A percentile compares a stretch with the other conserved stretches of the same genome.
Evolutionary conservation across 2,329 filamentous ascomycete species (phyloP).

Genomic region (Hypoxylon sp.): DNA sequence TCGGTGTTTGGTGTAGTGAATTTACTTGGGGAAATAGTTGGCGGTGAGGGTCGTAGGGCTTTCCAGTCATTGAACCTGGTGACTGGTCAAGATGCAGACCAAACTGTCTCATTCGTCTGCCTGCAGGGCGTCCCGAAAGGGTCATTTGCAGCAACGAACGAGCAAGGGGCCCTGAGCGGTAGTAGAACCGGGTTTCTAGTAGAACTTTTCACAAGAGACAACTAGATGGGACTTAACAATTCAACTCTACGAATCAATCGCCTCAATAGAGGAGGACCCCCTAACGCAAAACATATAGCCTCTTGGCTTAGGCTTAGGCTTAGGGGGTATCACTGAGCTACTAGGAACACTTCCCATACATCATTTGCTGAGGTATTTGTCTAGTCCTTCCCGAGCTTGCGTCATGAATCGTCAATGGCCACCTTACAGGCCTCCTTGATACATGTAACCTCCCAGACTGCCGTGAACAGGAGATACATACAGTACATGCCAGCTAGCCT

Average conservation of each 20-base stretch:
- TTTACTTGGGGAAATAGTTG: conserved; percentile 8
- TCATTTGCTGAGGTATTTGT: conserved; percentile 32
- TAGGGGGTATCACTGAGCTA: background rate
- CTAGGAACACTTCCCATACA: conserved; percentile 6
- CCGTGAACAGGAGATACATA: conserved; percentile 16
- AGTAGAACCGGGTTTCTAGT: too few species aligned
- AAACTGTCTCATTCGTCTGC: conserved; percentile 30
- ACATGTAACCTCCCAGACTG: background rate
- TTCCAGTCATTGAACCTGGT: conserved; percentile 13
- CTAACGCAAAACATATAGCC: conserved; percentile 11
- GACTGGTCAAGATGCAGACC: conserved; percentile 21
- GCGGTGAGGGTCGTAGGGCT: conserved; percentile 27
- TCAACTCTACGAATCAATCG: conserved; percentile 13
- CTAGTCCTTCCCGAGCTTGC: background rate
- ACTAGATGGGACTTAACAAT: conserved; percentile 10
- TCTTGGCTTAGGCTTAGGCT: too few species aligned
- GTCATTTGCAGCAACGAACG: conserved; percentile 35
- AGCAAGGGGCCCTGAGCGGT: conserved; percentile 33
- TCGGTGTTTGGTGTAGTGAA: background rate
- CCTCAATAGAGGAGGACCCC: conserved; percentile 1
- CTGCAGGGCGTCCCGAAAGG: conserved; percentile 37
- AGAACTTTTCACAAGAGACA: conserved; percentile 15
- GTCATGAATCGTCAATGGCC: conserved; percentile 16
- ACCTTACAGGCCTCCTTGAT: conserved; percentile 16
- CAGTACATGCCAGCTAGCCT: conserved; percentile 17